Conservation (phyloP, 306 rosid genomes). For the Bauhinia variegata region DNA sequence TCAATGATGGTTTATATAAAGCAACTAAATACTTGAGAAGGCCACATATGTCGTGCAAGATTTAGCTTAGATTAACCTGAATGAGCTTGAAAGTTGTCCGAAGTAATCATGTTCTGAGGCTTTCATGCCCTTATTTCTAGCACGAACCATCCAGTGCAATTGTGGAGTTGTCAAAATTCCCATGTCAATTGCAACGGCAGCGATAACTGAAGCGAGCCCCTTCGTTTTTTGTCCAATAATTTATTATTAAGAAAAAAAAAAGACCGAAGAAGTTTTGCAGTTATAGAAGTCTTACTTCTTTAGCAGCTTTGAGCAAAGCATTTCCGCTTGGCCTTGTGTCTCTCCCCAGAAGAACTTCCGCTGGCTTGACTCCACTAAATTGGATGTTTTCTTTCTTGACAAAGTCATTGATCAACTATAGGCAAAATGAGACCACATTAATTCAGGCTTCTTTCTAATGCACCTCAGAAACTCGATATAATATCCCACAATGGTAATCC, state of each 20-base stretch:
- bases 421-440: slow-evolving; percentile 21
- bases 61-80: slow-evolving; percentile 59
- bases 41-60: slow-evolving; percentile 4
- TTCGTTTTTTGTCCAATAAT: slow-evolving; percentile 40
- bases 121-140: slow-evolving; percentile 60
- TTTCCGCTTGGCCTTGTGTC: slow-evolving; percentile 95
- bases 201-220: slow-evolving; percentile 77
- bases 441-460: not conserved
- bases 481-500: not conserved
- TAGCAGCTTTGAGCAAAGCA: slow-evolving; percentile 84
- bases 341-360: slow-evolving; percentile 73
- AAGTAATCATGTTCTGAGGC: slow-evolving; percentile 74
- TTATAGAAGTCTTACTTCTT: slow-evolving; percentile 46
- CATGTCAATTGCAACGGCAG: slow-evolving; percentile 68
- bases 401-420: slow-evolving; percentile 67
- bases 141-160: slow-evolving; percentile 93
- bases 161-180: slow-evolving; percentile 90
- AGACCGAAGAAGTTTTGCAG: not conserved
- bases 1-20: slow-evolving; percentile 25
- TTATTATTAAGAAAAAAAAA: slow-evolving; percentile 2
- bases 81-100: slow-evolving; percentile 69
- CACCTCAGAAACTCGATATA: slow-evolving; percentile 17
- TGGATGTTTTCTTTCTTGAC: slow-evolving; percentile 59
- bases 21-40: slow-evolving; percentile 5
- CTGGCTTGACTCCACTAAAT: slow-evolving; percentile 48